These are phyloP conservation scores for Candida loeiensis DNA, from an alignment of 805 yeast genomes.

Conservation along the genomic window DNA sequence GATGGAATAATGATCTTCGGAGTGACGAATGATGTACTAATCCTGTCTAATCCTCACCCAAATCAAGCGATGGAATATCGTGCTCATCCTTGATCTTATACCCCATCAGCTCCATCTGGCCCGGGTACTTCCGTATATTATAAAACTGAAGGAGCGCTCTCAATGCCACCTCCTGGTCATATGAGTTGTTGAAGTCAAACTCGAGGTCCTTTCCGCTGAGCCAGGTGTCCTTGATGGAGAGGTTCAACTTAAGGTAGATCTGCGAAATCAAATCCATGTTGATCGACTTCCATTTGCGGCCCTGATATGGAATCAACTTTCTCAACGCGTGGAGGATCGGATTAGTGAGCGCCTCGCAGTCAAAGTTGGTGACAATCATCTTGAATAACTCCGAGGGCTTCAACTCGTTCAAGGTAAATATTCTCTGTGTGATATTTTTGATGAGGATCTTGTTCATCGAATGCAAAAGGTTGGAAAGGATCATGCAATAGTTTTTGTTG, in stretches of 20 bases:
- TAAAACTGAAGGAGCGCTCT: conserved; percentile 76
- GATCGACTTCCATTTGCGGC: conserved; percentile 87
- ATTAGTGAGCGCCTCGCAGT: conserved; percentile 55
- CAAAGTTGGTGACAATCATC: conserved; percentile 53
- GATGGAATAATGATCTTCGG: too few species aligned
- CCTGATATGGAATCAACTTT: conserved; percentile 82
- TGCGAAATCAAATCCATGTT: conserved; percentile 93
- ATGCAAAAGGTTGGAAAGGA: conserved; percentile 49
- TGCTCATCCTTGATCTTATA: conserved; percentile 38
- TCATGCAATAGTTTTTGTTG: conserved; percentile 45
- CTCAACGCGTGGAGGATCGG: conserved; percentile 75
- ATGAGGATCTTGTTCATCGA: conserved; percentile 56
- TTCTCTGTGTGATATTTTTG: conserved; percentile 66
- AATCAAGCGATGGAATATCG: conserved; percentile 19
- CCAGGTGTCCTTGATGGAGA: conserved; percentile 83
- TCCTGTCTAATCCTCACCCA: conserved; percentile 14
- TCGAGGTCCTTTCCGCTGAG: conserved; percentile 75
- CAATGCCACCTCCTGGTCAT: conserved; percentile 81
- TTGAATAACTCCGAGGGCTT: conserved; percentile 63
- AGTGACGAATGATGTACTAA: neutral
- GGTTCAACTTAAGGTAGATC: conserved; percentile 71
- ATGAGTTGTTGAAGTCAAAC: conserved; percentile 69
- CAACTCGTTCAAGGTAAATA: conserved; percentile 56
- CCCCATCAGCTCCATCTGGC: conserved; percentile 54
- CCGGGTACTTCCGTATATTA: conserved; percentile 56